Evolutionary conservation across 2,329 filamentous ascomycete species (phyloP).

Genomic region (Xylariaceae sp.): DNA sequence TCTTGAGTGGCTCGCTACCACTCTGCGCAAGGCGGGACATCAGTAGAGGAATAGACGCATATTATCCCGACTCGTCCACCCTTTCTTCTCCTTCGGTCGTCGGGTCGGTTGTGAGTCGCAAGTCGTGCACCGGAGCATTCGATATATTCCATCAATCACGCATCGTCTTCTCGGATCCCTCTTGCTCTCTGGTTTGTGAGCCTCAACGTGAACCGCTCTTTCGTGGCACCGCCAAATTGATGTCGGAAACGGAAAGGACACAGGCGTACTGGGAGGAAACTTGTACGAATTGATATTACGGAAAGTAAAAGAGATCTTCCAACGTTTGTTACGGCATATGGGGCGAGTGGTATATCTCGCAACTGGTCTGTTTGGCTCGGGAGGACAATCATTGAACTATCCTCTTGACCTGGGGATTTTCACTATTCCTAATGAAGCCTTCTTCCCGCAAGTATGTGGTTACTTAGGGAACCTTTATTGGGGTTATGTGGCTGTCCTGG

Average conservation of each 20-base stretch:
- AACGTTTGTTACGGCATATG: constrained; percentile 19
- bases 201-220: constrained; percentile 20
- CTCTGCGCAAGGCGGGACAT: constrained; percentile 71
- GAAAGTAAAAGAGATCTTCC: constrained; percentile 25
- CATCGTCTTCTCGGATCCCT: constrained; percentile 29
- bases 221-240: constrained; percentile 22
- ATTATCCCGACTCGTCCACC: constrained; percentile 36
- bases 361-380: constrained; percentile 16
- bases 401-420: constrained; percentile 15
- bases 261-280: constrained; percentile 32
- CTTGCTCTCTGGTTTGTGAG: constrained; percentile 19
- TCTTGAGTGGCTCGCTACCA: constrained; percentile 87
- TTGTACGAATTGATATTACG: constrained; percentile 35
- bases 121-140: constrained; percentile 51
- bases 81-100: constrained; percentile 36
- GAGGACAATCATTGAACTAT: constrained; percentile 10
- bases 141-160: constrained; percentile 48
- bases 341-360: constrained; percentile 12
- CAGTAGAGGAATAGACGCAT: constrained; percentile 45
- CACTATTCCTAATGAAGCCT: constrained; percentile 24
- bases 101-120: constrained; percentile 56
- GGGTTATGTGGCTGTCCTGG: constrained; percentile 8
- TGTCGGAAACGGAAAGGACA: constrained; percentile 29
- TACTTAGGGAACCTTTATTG: constrained; percentile 6
- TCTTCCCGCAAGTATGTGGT: constrained; percentile 1